Evolutionary conservation across 2,329 filamentous ascomycete genomes (phyloP).

Genomic region (Fusarium hainanense): DNA sequence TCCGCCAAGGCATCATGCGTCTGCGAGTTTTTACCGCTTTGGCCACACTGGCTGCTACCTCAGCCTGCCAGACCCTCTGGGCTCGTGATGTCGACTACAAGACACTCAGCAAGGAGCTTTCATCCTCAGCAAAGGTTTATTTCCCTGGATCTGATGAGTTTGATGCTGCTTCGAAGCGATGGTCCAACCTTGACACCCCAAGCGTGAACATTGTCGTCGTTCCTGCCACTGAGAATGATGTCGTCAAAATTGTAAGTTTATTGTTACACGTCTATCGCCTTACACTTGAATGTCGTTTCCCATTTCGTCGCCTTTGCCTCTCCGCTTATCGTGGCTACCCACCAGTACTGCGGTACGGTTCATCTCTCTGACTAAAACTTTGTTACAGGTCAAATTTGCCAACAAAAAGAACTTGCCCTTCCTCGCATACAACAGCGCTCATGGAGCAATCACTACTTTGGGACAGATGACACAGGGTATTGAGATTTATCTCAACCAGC

Average conservation of each 20-base stretch:
- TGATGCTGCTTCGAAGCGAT: not conserved
- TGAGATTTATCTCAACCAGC: conserved; percentile 15
- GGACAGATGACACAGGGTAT: conserved; percentile 9
- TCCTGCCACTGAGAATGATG: conserved; percentile 1
- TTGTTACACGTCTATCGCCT: not conserved
- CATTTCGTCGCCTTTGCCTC: too few relatives aligned
- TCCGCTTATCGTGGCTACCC: too few relatives aligned
- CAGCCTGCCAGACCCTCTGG: not conserved
- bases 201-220: conserved; percentile 4
- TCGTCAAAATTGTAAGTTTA: conserved; percentile 1
- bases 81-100: conserved; percentile 1
- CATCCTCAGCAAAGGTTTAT: conserved; percentile 6
- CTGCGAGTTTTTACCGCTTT: not conserved
- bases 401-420: conserved; percentile 14
- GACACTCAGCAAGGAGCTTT: conserved; percentile 4
- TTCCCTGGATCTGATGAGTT: conserved; percentile 1
- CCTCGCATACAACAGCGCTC: conserved; percentile 1
- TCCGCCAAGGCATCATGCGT: conserved; percentile 1
- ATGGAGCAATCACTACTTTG: conserved; percentile 6
- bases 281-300: not conserved
- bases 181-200: conserved; percentile 2
- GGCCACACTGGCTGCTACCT: not conserved
- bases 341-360: too few relatives aligned
- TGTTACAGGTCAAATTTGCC: not conserved
- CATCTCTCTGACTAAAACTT: too few relatives aligned